A percentile compares a stretch with the other conserved stretches of the same genome.
Conservation (phyloP, 2,329 filamentous ascomycete species). For the Xylariaceae sp. region DNA sequence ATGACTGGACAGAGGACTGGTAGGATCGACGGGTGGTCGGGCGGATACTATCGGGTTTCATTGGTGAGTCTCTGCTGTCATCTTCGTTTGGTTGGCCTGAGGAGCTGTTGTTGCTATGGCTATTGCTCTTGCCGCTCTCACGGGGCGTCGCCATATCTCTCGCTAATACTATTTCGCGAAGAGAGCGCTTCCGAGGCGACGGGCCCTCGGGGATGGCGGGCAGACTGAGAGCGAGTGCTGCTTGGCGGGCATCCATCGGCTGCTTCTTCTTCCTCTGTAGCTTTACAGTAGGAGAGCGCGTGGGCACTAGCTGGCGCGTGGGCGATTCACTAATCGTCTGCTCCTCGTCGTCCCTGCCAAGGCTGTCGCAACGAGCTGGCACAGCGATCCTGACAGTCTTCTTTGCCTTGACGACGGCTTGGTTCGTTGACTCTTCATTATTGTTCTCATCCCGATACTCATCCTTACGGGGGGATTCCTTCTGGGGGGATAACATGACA, state of each 20-base stretch:
- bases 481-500: conserved; percentile 9
- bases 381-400: conserved; percentile 26
- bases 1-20: conserved; percentile 48
- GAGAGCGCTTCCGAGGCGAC: conserved; percentile 38
- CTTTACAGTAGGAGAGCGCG: conserved; percentile 42
- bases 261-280: conserved; percentile 42
- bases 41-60: conserved; percentile 39
- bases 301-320: conserved; percentile 25
- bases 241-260: conserved; percentile 28
- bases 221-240: conserved; percentile 37
- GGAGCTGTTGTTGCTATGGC: not conserved
- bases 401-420: conserved; percentile 8
- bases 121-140: no score
- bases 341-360: conserved; percentile 37
- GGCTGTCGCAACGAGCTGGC: conserved; percentile 30
- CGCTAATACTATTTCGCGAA: conserved; percentile 29
- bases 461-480: conserved; percentile 24
- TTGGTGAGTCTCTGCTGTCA: conserved; percentile 39
- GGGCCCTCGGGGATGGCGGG: conserved; percentile 49
- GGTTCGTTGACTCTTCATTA: not conserved
- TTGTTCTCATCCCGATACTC: conserved; percentile 7
- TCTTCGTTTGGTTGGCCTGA: conserved; percentile 14
- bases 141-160: conserved; percentile 17
- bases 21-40: conserved; percentile 43
- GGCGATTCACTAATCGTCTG: conserved; percentile 20